A percentile compares a stretch with the other conserved stretches of the same genome.
These are phyloP conservation scores for Guyanaporus albipodus DNA, from an alignment of 768 basidiomycete genomes.

Conservation along the genomic window DNA sequence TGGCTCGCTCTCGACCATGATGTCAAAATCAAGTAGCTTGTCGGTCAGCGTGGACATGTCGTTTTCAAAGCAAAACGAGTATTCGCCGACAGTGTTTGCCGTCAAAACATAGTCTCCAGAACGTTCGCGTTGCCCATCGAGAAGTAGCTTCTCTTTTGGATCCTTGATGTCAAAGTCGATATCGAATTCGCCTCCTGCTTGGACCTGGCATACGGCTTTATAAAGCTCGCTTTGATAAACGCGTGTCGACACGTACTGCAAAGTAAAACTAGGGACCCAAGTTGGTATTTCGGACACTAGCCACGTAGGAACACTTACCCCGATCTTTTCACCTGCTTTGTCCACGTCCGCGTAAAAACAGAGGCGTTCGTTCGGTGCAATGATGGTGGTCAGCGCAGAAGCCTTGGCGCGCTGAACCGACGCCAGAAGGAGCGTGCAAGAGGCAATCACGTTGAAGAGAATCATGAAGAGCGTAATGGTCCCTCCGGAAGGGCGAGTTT, in stretches of 20 bases:
- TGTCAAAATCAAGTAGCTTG: slow-evolving; percentile 93
- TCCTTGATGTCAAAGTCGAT: slow-evolving; percentile 93
- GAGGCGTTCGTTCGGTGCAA: slow-evolving; percentile 72
- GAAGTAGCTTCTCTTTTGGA: slow-evolving; percentile 80
- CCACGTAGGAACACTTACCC: slow-evolving; percentile 46
- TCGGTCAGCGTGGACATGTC: slow-evolving; percentile 93
- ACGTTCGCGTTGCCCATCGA: slow-evolving; percentile 85
- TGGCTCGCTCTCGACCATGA: slow-evolving; percentile 98
- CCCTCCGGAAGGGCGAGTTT: background rate
- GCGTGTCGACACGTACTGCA: slow-evolving; percentile 57
- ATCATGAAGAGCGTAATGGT: slow-evolving; percentile 19
- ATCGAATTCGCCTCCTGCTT: slow-evolving; percentile 96
- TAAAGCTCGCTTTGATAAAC: background rate
- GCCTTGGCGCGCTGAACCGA: slow-evolving; percentile 38
- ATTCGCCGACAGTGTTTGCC: slow-evolving; percentile 87
- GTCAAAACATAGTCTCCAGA: slow-evolving; percentile 98
- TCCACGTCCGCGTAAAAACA: slow-evolving; percentile 98
- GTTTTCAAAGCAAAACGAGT: slow-evolving; percentile 97
- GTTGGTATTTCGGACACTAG: slow-evolving; percentile 6
- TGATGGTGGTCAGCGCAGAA: slow-evolving; percentile 75
- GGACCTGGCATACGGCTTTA: slow-evolving; percentile 54
- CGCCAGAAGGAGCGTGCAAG: slow-evolving; percentile 26
- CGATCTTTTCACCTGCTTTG: slow-evolving; percentile 90
- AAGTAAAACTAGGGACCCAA: slow-evolving; percentile 76
- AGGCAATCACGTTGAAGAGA: slow-evolving; percentile 18